These are phyloP conservation scores for Xerocomus minutiporus DNA, from an alignment of 1,284 basidiomycete genomes.

Conservation along the genomic window DNA sequence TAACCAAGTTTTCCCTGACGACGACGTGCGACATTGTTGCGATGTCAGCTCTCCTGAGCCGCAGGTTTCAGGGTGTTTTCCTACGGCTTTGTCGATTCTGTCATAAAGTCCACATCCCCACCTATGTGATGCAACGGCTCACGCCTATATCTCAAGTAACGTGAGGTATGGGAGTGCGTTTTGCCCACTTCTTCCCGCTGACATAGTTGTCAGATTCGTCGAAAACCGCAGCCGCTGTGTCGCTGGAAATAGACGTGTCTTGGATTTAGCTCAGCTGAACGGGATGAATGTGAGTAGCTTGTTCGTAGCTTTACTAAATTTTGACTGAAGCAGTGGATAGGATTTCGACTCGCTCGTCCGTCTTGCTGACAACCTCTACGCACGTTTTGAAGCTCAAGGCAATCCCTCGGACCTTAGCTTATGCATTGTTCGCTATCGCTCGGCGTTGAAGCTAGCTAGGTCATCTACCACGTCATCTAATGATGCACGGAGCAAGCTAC, in stretches of 20 bases:
- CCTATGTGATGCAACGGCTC: constrained; percentile 9
- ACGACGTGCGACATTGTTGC: not conserved
- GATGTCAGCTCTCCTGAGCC: not conserved
- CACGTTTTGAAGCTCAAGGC: constrained; percentile 19
- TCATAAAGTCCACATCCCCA: constrained; percentile 15
- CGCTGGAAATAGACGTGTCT: not conserved
- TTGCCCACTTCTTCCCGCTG: constrained; percentile 1
- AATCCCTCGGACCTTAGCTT: constrained; percentile 23
- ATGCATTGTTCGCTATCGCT: constrained; percentile 27
- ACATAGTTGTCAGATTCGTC: not conserved
- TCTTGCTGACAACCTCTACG: constrained; percentile 26
- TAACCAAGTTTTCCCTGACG: not conserved
- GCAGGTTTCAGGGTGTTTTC: constrained; percentile 8
- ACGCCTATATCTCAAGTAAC: constrained; percentile 13
- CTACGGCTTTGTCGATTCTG: constrained; percentile 7
- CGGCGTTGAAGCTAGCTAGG: constrained; percentile 25
- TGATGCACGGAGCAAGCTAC: constrained; percentile 24
- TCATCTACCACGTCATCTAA: constrained; percentile 14
- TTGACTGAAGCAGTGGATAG: constrained; percentile 10
- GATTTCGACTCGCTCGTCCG: constrained; percentile 25
- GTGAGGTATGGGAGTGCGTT: constrained; percentile 5
- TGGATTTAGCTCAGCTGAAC: not conserved
- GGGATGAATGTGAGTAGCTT: constrained; percentile 20
- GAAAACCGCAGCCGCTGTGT: not conserved
- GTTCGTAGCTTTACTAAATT: not conserved